Conservation (phyloP, 345 rosid genomes). For the Citrus cavaleriei region DNA sequence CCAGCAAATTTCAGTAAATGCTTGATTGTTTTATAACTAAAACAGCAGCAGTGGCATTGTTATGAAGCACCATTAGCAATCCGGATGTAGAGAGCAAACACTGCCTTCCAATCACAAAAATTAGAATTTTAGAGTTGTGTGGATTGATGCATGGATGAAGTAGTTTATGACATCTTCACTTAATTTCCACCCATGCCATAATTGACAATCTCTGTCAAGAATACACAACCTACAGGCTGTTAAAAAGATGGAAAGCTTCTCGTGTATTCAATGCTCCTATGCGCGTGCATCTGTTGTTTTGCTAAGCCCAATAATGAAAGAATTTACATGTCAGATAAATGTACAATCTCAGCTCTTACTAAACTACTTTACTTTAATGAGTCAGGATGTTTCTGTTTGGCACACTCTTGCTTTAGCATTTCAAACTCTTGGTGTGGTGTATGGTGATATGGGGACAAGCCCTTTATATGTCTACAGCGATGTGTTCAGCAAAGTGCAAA, state of each 20-base stretch:
- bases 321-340: neutral
- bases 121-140: neutral
- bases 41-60: neutral
- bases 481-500: constrained; percentile 87
- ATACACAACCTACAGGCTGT: neutral
- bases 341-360: neutral
- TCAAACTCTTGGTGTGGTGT: constrained; percentile 97
- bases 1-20: neutral
- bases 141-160: neutral
- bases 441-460: constrained; percentile 97
- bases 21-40: neutral
- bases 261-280: neutral
- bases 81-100: neutral
- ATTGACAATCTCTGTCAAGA: neutral
- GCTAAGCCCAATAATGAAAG: neutral
- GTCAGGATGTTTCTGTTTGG: constrained; percentile 72
- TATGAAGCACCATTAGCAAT: neutral
- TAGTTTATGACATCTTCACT: neutral
- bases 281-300: neutral
- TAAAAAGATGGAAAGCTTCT: neutral
- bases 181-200: neutral
- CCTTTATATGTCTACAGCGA: constrained; percentile 91
- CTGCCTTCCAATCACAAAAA: neutral
- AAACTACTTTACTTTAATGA: constrained; percentile 19
- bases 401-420: constrained; percentile 71